phyloP scores from a whole-genome alignment of 2,329 filamentous ascomycete species.

The Emergomyces orientalis region DNA sequence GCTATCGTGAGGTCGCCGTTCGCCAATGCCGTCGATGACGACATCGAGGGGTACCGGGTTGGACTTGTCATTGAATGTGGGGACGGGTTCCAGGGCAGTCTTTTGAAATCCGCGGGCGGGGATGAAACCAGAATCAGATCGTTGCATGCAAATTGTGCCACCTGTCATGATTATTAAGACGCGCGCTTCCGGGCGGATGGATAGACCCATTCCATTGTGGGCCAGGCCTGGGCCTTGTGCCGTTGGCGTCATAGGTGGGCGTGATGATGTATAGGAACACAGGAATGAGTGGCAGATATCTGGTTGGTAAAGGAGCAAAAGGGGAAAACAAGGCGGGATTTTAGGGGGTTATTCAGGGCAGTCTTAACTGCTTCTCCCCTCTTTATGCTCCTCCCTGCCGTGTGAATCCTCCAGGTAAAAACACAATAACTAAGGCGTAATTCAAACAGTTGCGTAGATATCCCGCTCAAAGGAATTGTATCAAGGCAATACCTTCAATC shows the following conservation, averaged over 20 bases:
- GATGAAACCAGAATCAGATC: conserved; percentile 67
- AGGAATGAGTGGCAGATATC: not conserved
- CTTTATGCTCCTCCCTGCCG: not conserved
- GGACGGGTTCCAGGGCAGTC: conserved; percentile 68
- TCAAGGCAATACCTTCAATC: not conserved
- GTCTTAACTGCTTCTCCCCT: not conserved
- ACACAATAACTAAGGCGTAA: too few species aligned
- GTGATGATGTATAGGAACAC: not conserved
- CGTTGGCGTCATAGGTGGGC: not conserved
- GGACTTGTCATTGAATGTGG: conserved; percentile 75
- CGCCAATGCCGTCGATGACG: conserved; percentile 42
- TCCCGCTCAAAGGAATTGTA: not conserved
- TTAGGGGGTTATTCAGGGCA: not conserved
- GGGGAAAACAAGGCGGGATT: too few species aligned
- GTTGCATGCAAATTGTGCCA: conserved; percentile 75
- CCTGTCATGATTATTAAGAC: conserved; percentile 88
- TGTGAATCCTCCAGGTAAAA: too few species aligned
- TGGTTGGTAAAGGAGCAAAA: not conserved
- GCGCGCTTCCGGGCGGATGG: conserved; percentile 52
- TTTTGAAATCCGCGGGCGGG: conserved; percentile 74
- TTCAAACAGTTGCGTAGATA: not conserved
- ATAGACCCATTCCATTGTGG: not conserved
- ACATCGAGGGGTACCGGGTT: conserved; percentile 48
- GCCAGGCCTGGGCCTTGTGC: not conserved
- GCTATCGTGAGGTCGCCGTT: conserved; percentile 50